phyloP scores from a whole-genome alignment of 495 filamentous ascomycete species.

The Aspergillus nanangensis region DNA sequence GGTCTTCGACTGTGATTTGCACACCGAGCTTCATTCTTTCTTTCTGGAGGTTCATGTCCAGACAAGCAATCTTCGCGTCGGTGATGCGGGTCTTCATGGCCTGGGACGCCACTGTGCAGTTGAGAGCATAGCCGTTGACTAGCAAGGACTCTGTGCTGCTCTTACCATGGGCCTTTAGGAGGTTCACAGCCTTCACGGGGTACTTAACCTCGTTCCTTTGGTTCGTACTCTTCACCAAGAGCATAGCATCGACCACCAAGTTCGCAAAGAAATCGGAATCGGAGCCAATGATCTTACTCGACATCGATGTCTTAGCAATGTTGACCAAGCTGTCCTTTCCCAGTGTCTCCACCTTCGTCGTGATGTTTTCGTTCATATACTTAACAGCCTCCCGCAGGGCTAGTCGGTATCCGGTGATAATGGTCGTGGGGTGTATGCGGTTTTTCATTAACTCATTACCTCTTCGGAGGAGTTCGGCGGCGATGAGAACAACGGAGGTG shows the following conservation, averaged over 20 bases:
- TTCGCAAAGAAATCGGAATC: constrained; percentile 97
- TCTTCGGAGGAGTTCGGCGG: constrained; percentile 88
- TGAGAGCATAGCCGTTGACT: constrained; percentile 94
- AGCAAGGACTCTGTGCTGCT: constrained; percentile 82
- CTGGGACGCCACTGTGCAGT: constrained; percentile 98
- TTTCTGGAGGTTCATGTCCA: constrained; percentile 98
- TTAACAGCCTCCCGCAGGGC: constrained; percentile 94
- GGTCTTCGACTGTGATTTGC: constrained; percentile 96
- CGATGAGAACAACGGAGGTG: constrained; percentile 95
- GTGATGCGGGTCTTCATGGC: constrained; percentile 92
- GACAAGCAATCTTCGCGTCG: constrained; percentile 93
- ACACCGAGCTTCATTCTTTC: constrained; percentile 98
- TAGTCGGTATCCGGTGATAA: constrained; percentile 96
- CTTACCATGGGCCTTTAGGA: constrained; percentile 97
- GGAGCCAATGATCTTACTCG: constrained; percentile 94
- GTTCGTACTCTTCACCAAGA: constrained; percentile 88
- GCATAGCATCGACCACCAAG: constrained; percentile 95
- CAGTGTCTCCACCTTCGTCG: constrained; percentile 86
- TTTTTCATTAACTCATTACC: constrained; percentile 99
- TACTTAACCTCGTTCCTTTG: constrained; percentile 90
- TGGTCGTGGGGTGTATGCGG: constrained; percentile 98
- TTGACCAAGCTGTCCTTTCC: constrained; percentile 85
- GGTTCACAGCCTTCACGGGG: constrained; percentile 97
- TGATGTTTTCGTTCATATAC: constrained; percentile 98
- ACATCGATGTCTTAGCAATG: constrained; percentile 99